A percentile compares a stretch with the other conserved stretches of the same genome.
Conservation (phyloP, 208 protist species). For the Entamoeba nuttalli region DNA sequence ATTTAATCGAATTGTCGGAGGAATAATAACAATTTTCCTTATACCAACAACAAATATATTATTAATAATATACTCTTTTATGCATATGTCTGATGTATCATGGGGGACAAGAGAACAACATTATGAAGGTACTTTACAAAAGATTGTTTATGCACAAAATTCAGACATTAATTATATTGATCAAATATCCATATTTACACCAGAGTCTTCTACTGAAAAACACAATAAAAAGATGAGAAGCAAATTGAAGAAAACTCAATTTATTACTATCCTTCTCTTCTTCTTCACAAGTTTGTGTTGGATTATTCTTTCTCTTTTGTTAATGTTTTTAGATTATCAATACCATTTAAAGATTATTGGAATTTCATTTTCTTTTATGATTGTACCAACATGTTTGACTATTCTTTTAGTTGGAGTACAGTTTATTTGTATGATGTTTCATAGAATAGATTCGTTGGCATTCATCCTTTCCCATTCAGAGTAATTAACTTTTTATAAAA, state of each 20-base stretch:
- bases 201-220: neutral
- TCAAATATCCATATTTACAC: neutral
- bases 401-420: neutral
- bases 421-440: neutral
- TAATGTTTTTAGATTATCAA: neutral
- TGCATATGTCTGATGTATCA: neutral
- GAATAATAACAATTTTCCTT: neutral
- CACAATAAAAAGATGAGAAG: neutral
- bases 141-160: neutral
- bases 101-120: neutral
- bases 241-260: neutral
- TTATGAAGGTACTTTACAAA: neutral
- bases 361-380: neutral
- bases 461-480: neutral
- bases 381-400: neutral
- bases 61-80: neutral
- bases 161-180: neutral
- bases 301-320: neutral
- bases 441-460: neutral
- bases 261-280: neutral
- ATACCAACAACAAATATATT: neutral
- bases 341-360: neutral
- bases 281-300: neutral
- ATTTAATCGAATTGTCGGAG: neutral
- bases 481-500: neutral